A percentile compares a stretch with the other conserved stretches of the same genome.
Conservation (phyloP, 371 early-diverging fungal genomes). For the Phascolomyces articulosus region DNA sequence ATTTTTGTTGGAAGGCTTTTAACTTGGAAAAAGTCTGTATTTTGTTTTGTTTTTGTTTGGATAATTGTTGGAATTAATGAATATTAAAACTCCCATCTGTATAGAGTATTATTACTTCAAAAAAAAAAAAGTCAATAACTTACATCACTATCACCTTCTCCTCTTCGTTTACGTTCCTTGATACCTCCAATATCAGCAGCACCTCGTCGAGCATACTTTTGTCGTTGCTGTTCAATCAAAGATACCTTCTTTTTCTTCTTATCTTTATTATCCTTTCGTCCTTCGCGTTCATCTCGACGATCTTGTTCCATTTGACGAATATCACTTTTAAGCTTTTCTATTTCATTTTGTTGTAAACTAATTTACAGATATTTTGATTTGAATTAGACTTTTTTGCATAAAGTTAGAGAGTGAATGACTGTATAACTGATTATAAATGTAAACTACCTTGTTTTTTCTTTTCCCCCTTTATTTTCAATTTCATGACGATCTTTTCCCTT, state of each 20-base stretch:
- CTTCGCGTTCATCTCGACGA: slow-evolving; percentile 19
- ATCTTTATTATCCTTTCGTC: slow-evolving; percentile 11
- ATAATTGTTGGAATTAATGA: too few relatives aligned
- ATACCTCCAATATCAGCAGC: slow-evolving; percentile 29
- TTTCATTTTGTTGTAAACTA: slow-evolving; percentile 18
- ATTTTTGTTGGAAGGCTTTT: slow-evolving; percentile 46
- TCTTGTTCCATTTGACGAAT: slow-evolving; percentile 57
- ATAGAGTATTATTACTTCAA: too few relatives aligned
- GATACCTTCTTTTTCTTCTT: slow-evolving; percentile 48
- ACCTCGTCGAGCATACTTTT: slow-evolving; percentile 50
- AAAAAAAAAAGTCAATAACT: too few relatives aligned
- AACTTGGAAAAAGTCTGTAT: slow-evolving; percentile 43
- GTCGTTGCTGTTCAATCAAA: slow-evolving; percentile 55
- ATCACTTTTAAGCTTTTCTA: slow-evolving; percentile 59
- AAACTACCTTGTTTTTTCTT: not conserved
- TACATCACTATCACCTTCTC: slow-evolving; percentile 38
- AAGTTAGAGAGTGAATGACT: too few relatives aligned
- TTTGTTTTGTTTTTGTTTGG: too few relatives aligned
- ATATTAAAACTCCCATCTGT: too few relatives aligned
- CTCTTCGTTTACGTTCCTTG: slow-evolving; percentile 34
- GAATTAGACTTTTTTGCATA: not conserved
- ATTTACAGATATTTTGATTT: not conserved
- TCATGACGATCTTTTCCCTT: not conserved
- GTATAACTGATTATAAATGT: too few relatives aligned
- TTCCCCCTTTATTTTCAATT: not conserved